Evolutionary conservation across 2,329 filamentous ascomycete species (phyloP), one percentile per base, ranked within the genome.

Genomic region (Xylaria sp.): DNA sequence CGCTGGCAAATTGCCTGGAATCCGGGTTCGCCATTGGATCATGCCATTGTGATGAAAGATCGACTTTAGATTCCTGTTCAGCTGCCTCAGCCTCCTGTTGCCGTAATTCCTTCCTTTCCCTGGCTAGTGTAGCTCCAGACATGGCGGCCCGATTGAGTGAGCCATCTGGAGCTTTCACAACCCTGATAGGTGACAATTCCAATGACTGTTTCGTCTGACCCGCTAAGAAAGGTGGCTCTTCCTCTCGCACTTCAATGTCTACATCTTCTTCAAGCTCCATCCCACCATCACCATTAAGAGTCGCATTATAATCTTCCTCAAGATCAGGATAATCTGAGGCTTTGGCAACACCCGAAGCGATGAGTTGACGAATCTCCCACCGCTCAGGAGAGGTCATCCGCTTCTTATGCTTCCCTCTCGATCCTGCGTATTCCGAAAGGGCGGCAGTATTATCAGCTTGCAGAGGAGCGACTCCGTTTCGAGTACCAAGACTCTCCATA

Each of bases 81-180:
- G 83, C 83, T n/a, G 80, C 93, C 66, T 96, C 92, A 0, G 89
- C 89, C 79, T 99, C 95, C 76, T 96, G 92, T 74, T 97, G 93
- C 67, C 93, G 89, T 72, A 97, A 74, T 67, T 99, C 96, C 77
- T 93, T 90, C 59, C 96, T 86, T 77, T 99, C 96, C 77, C 96
- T 97, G 3, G 95, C 92, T 15, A 99, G 81, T 4, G 90, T 87
- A 17, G 95, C 94, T 50, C 96, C 95, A 9, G 94, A 90, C 92
- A 98, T 97, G 17, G 96, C 96, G 54, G 96, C 93, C 75, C 96
- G 88, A 77, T 99, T 99, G 79, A 99, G 90, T 3, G 95, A 98
- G n/a, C 96, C 96, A 79, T 99, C 96, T 0, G 96, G 96, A 1
- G 96, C 96, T 80, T 98, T 98, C 73, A 99, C 93, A 25, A 99